phyloP scores from a whole-genome alignment of 2,329 filamentous ascomycete genomes.

The Fusarium sp. region DNA sequence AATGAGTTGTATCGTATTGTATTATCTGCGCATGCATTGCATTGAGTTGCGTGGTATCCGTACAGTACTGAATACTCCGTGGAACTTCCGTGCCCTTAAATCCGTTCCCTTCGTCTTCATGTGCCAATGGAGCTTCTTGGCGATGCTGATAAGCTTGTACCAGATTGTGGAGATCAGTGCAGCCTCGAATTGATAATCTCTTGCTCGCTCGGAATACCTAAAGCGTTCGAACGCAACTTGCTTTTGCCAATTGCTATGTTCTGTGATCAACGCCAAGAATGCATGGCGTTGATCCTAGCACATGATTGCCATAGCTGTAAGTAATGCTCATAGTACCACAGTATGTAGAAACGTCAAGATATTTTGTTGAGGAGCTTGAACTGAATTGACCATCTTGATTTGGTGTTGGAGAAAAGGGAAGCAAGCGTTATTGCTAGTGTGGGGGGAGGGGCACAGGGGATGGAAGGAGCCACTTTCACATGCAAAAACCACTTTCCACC shows the following conservation, averaged over 20 bases:
- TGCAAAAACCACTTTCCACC: slow-evolving; percentile 32
- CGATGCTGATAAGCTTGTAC: slow-evolving; percentile 9
- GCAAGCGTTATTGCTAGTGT: slow-evolving; percentile 16
- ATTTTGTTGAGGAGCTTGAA: slow-evolving; percentile 30
- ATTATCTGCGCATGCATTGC: slow-evolving; percentile 10
- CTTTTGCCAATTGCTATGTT: slow-evolving; percentile 5
- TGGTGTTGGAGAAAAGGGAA: slow-evolving; percentile 20
- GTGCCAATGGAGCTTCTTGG: slow-evolving; percentile 7
- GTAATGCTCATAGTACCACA: not conserved
- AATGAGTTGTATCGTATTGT: slow-evolving; percentile 3
- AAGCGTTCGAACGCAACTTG: slow-evolving; percentile 5
- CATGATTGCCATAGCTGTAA: slow-evolving; percentile 12
- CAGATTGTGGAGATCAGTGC: not conserved
- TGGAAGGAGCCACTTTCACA: slow-evolving; percentile 45
- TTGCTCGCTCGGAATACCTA: slow-evolving; percentile 11
- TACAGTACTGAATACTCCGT: not conserved
- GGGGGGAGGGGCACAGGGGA: slow-evolving; percentile 15
- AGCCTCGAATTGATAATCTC: slow-evolving; percentile 13
- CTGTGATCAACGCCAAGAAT: slow-evolving; percentile 25
- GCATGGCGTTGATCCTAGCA: slow-evolving; percentile 20
- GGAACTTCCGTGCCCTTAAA: slow-evolving; percentile 4
- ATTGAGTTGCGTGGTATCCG: slow-evolving; percentile 6
- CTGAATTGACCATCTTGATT: slow-evolving; percentile 19
- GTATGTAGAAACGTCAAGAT: not conserved
- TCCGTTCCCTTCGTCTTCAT: slow-evolving; percentile 4